These are phyloP conservation scores for Bidens hawaiensis DNA, from an alignment of 140 eudicot species.

Conservation along the genomic window DNA sequence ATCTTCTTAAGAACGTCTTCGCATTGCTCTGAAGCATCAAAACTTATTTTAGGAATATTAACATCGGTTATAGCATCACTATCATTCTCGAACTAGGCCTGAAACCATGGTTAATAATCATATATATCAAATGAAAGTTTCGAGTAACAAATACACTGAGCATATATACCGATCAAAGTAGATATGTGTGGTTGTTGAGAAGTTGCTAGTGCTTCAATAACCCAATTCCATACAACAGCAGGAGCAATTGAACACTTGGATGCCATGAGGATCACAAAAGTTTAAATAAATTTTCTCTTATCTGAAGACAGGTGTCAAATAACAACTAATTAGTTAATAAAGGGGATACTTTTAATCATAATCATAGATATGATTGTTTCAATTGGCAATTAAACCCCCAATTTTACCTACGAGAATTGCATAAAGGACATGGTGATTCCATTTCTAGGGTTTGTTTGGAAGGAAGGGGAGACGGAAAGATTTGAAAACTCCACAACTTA, in stretches of 20 bases:
- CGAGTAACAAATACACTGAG: not conserved
- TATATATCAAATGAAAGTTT: slow-evolving; percentile 2
- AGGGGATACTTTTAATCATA: no score
- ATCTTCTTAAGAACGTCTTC: slow-evolving; percentile 42
- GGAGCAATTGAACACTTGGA: slow-evolving; percentile 37
- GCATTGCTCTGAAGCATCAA: slow-evolving; percentile 36
- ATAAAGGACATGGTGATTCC: no score
- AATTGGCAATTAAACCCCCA: no score
- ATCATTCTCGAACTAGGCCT: slow-evolving; percentile 43
- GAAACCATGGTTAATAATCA: not conserved
- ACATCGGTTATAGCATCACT: slow-evolving; percentile 15
- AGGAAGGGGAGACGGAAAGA: no score
- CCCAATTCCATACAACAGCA: slow-evolving; percentile 52
- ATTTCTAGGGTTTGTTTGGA: no score
- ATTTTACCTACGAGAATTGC: no score
- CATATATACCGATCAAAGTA: slow-evolving; percentile 46
- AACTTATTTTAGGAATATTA: slow-evolving; percentile 23
- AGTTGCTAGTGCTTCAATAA: slow-evolving; percentile 56
- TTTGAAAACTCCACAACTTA: no score
- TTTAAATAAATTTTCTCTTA: no score
- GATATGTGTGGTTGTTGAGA: slow-evolving; percentile 32
- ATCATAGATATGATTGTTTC: no score
- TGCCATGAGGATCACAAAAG: slow-evolving; percentile 38
- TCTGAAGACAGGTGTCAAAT: no score
- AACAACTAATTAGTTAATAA: no score